Base-by-base conservation (phyloP, 108 stramenopile species). In the Discostella stelligeroides region DNA sequence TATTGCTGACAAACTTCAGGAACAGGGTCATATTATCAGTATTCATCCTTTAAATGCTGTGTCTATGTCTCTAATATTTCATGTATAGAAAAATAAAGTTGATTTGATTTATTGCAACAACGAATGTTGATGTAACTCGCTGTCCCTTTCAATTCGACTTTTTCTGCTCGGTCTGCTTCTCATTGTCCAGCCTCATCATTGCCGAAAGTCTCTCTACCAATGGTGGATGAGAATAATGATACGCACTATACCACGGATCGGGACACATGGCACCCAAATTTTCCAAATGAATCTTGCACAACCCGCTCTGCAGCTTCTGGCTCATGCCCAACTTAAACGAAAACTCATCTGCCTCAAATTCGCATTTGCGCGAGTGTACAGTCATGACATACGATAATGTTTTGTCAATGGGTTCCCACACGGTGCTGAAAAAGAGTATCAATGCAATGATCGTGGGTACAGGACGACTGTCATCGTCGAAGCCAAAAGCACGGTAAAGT, bases 351-450 rank as follows among this genome's bases (percentile, higher is more conserved):
- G 99, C 98, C 13, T 83, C 90, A 72, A 98, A 98, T 65, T 97
- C 98, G 62, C 82, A 85, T 25, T 84, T 82, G 30, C 98, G 84
- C 2, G 97, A 91, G 46, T 91, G 85, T 9, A 96, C 58, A 7
- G 97, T 98, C 82, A 99, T 70, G 10, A 91, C 58, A 60, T 97
- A 94, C 29, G 86, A 86, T 29, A 99, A 75, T n/a, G 94, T 66
- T 70, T 98, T 96, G 63, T 97, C 97, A 15, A 98, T 92, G 1
- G 98, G 98, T n/a, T 95, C 95, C 97, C 98, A 97, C 15, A 97
- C 76, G 17, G 92, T 88, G 51, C 80, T 76, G 63, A 96, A 88
- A 75, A 99, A 99, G 43, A 99, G 86, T 38, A 96, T 54, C 21
- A 99, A 83, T 5, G 93, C 92, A 55, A 98, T 90, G 40, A 98